Evolutionary conservation across 306 rosid genomes (phyloP).

Genomic region (Lotus japonicus): DNA sequence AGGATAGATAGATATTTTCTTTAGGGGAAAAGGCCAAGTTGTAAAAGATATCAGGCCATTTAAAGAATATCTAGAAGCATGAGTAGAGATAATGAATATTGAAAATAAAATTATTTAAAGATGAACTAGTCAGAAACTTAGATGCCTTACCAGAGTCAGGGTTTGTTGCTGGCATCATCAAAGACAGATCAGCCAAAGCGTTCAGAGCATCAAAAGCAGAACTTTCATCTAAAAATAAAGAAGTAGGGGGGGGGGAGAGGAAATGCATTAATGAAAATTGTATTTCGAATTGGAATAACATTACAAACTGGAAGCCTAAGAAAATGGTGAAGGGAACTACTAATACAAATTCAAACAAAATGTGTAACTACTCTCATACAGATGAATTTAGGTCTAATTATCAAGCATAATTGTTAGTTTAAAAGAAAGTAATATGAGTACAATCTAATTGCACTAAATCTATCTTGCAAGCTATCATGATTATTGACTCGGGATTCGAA

Average conservation of each 20-base stretch:
- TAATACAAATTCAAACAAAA: constrained; percentile 6
- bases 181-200: constrained; percentile 81
- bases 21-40: background rate
- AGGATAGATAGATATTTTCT: constrained; percentile 1
- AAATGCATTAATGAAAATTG: constrained; percentile 7
- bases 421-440: background rate
- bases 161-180: constrained; percentile 76
- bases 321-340: constrained; percentile 11
- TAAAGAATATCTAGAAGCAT: background rate
- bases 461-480: too few species aligned
- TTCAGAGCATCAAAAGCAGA: constrained; percentile 81
- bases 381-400: background rate
- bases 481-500: too few species aligned
- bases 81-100: background rate
- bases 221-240: constrained; percentile 59
- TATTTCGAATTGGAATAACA: constrained; percentile 23
- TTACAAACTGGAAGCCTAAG: constrained; percentile 15
- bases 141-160: constrained; percentile 52
- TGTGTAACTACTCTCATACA: background rate
- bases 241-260: background rate
- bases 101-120: constrained; percentile 4
- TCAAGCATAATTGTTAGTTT: background rate
- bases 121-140: constrained; percentile 12
- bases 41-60: background rate
- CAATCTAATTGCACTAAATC: too few species aligned